Conservation (phyloP, 768 basidiomycete species). For the Termitomyces eurrhizus region DNA sequence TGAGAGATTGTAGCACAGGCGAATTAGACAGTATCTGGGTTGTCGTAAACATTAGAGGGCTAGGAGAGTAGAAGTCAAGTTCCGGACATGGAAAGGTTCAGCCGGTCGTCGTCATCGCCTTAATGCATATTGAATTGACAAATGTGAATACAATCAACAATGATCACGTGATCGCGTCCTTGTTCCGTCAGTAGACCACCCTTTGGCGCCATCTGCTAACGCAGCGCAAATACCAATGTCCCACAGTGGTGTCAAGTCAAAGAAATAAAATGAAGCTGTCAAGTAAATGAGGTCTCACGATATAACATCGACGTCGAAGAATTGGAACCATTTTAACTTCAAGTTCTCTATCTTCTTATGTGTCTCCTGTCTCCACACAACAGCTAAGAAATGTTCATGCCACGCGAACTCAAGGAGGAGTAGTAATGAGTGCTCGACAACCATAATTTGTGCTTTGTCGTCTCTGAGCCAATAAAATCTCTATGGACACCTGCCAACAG, state of each 20-base stretch:
- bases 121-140: background rate
- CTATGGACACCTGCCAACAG: constrained; percentile 23
- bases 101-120: constrained; percentile 1
- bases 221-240: background rate
- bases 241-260: background rate
- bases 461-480: background rate
- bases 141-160: background rate
- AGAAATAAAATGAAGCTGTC: too few species aligned
- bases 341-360: background rate
- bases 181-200: too few species aligned
- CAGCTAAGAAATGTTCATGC: too few species aligned
- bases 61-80: background rate
- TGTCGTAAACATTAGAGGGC: constrained; percentile 55
- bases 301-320: background rate
- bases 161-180: constrained; percentile 2
- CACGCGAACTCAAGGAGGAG: too few species aligned
- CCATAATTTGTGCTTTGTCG: background rate
- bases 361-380: background rate
- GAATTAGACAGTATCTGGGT: constrained; percentile 84
- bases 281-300: background rate
- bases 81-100: constrained; percentile 7
- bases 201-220: too few species aligned
- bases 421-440: background rate
- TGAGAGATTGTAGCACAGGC: constrained; percentile 77
- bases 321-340: background rate